Percentiles rank a stretch among this genome's conserved stretches.
Evolutionary conservation across 768 basidiomycete species (phyloP).

Genomic region (Tephrocybe sp.): DNA sequence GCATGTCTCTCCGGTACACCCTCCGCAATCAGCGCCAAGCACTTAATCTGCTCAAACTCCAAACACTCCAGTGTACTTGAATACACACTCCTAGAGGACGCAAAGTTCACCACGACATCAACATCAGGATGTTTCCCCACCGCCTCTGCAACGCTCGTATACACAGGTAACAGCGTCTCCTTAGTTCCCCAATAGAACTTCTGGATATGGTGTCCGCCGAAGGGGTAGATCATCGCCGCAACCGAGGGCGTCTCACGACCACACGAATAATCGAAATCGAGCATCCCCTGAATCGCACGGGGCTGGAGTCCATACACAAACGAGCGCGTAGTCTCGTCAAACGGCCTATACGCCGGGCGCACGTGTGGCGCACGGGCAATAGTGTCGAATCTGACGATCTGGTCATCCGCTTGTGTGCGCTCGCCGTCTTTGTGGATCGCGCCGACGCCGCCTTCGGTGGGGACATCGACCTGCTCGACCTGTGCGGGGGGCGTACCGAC

Average conservation of each 20-base stretch:
- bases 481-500: slow-evolving; percentile 35
- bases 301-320: slow-evolving; percentile 99
- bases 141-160: slow-evolving; percentile 89
- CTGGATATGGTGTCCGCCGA: slow-evolving; percentile 99
- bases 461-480: slow-evolving; percentile 35
- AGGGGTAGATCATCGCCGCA: slow-evolving; percentile 99
- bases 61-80: slow-evolving; percentile 92
- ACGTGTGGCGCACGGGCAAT: slow-evolving; percentile 32
- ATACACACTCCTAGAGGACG: slow-evolving; percentile 91
- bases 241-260: slow-evolving; percentile 88
- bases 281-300: slow-evolving; percentile 93
- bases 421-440: slow-evolving; percentile 74
- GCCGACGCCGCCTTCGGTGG: slow-evolving; percentile 51
- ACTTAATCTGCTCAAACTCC: slow-evolving; percentile 49
- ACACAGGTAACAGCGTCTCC: slow-evolving; percentile 97
- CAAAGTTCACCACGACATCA: slow-evolving; percentile 98
- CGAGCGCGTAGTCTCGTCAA: slow-evolving; percentile 90
- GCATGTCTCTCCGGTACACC: slow-evolving; percentile 99
- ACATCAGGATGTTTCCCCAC: slow-evolving; percentile 94
- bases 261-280: slow-evolving; percentile 99
- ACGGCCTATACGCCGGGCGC: slow-evolving; percentile 86
- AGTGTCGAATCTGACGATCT: slow-evolving; percentile 84
- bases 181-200: slow-evolving; percentile 99
- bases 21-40: slow-evolving; percentile 93
- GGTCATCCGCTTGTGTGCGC: slow-evolving; percentile 82